These are phyloP conservation scores for Triticum urartu DNA, from an alignment of 176 grass and related monocot species.

Conservation along the genomic window DNA sequence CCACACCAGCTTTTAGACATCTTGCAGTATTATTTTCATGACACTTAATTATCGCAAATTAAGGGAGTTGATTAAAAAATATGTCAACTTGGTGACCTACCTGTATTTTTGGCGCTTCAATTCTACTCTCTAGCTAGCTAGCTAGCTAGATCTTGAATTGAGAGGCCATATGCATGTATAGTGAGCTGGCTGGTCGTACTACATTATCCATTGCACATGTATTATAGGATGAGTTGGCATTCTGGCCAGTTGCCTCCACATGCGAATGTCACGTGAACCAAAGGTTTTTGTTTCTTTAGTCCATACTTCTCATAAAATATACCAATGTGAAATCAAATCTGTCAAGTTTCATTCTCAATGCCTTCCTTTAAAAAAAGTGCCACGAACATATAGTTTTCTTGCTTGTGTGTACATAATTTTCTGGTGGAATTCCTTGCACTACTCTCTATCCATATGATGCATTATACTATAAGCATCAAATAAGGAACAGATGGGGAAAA, in stretches of 20 bases:
- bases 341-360: not conserved
- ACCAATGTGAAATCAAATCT: not conserved
- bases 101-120: not conserved
- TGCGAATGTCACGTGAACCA: not conserved
- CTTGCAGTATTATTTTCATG: not conserved
- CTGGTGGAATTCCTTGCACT: not conserved
- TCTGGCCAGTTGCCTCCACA: not conserved
- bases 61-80: not conserved
- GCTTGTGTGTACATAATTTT: not conserved
- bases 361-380: not conserved
- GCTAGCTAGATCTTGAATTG: not conserved
- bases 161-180: not conserved
- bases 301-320: not conserved
- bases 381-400: not conserved
- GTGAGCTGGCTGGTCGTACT: not conserved
- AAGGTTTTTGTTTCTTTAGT: not conserved
- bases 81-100: not conserved
- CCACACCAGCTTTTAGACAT: not conserved
- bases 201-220: conserved; percentile 17
- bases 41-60: not conserved
- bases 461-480: not conserved
- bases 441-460: not conserved
- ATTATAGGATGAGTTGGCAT: not conserved
- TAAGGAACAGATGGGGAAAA: not conserved
- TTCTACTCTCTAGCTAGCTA: not conserved